Conservation (phyloP, 2,329 filamentous ascomycete species). For the Fusarium nygamai region DNA sequence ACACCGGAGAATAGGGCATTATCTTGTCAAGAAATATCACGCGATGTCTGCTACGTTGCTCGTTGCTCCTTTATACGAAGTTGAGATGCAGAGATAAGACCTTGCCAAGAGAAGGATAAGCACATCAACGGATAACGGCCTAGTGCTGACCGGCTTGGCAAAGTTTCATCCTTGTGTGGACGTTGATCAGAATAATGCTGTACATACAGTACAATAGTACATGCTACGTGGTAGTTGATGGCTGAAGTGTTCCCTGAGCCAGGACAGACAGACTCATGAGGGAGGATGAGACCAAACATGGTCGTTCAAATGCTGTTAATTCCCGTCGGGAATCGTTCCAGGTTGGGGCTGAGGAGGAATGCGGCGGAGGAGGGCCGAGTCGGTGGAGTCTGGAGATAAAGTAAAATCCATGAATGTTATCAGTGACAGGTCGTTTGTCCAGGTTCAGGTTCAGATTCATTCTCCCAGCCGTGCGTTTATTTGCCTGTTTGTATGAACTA, state of each 20-base stretch:
- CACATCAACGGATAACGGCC: conserved; percentile 5
- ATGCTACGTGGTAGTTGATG: background rate
- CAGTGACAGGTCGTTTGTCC: conserved; percentile 1
- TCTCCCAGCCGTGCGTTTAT: background rate
- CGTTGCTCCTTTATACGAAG: background rate
- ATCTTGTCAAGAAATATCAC: background rate
- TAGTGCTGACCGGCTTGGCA: conserved; percentile 29
- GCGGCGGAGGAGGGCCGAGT: background rate
- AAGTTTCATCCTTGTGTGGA: conserved; percentile 10
- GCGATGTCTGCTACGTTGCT: background rate
- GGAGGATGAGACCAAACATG: conserved; percentile 9
- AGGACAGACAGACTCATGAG: background rate
- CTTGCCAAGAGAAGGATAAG: conserved; percentile 8
- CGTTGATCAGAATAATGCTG: conserved; percentile 2
- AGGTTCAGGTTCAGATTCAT: background rate
- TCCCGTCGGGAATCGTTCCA: conserved; percentile 12
- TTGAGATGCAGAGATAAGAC: background rate
- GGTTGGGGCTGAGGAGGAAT: background rate
- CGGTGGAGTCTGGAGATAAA: conserved; percentile 8
- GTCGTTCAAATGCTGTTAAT: background rate
- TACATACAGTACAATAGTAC: background rate
- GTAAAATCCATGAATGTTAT: background rate
- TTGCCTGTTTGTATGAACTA: background rate
- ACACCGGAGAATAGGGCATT: background rate
- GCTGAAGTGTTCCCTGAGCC: background rate